Evolutionary conservation across 2,329 filamentous ascomycete species (phyloP), one percentile per base, ranked within the genome.

Genomic region (Fusarium subglutinans): DNA sequence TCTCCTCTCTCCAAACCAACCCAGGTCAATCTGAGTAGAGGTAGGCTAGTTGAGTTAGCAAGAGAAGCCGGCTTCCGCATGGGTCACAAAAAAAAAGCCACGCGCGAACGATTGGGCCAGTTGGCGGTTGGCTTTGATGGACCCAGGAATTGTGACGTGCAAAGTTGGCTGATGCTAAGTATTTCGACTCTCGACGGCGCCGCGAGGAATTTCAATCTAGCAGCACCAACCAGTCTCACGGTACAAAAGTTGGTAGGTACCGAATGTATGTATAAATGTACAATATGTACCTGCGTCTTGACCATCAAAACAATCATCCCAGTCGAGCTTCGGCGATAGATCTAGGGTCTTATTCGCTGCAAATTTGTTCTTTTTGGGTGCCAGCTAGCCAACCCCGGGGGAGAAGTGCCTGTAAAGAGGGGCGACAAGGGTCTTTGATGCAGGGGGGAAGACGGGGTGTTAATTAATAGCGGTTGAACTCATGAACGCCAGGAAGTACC

Each of bases 101-200:
- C 76, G 51, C 57, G 69, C 60, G 66, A 63, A 66, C 51, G 51
- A 63, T 51, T 69, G 48, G 62, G 50, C 72, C 63, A 75, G 72
- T 70, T 74, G 72, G 72, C 72, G 67, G 60, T 69, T 75, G 66
- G 60, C 65, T 74, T 75, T 66, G 60, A 61, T 63, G 53, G 40
- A 51, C 51, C 51, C 41, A 71, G 56, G 73, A 76, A 75, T 76
- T 76, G 75, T 73, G 76, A 76, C 75, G 74, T 78, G 76, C 76
- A 76, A 73, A 74, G 67, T 68, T 72, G 61, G 70, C 64, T 70
- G 54, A 64, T 65, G 53, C 66, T 74, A 67, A 70, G 66, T 73
- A 66, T 59, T 62, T 70, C 55, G 65, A 64, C 55, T 64, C 50
- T 69, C 54, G 75, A 74, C 63, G 75, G 72, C 64, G 59, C 59